Conservation (phyloP, 495 filamentous ascomycete species). For the Penicillium goetzii region DNA sequence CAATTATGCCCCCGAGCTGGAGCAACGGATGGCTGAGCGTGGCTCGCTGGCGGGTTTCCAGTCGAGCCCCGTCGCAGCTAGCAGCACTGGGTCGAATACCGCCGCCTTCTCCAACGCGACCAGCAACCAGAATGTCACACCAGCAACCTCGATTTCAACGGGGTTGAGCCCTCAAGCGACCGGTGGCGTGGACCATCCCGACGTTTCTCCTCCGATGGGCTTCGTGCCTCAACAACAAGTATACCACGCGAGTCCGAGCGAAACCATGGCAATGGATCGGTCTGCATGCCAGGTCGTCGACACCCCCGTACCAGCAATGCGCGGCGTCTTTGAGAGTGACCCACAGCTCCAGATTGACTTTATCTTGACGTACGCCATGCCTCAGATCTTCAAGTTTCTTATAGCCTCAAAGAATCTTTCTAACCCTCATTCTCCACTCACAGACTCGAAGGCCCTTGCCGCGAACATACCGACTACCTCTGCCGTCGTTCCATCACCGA, state of each 20-base stretch:
- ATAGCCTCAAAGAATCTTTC: slow-evolving; percentile 7
- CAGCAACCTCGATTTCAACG: slow-evolving; percentile 44
- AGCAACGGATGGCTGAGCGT: slow-evolving; percentile 44
- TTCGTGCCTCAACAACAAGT: slow-evolving; percentile 40
- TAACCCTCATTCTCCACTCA: slow-evolving; percentile 21
- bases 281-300: slow-evolving; percentile 32
- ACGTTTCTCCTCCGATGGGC: slow-evolving; percentile 38
- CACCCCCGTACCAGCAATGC: slow-evolving; percentile 43
- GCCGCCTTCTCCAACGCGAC: slow-evolving; percentile 30
- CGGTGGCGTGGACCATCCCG: slow-evolving; percentile 38
- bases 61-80: slow-evolving; percentile 39
- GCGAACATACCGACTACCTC: slow-evolving; percentile 83
- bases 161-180: slow-evolving; percentile 41
- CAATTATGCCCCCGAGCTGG: slow-evolving; percentile 48
- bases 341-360: slow-evolving; percentile 89
- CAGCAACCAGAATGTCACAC: slow-evolving; percentile 40
- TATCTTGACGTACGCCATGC: slow-evolving; percentile 82
- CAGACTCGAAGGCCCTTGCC: slow-evolving; percentile 93
- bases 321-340: slow-evolving; percentile 71
- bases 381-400: background rate
- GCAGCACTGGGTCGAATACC: slow-evolving; percentile 43
- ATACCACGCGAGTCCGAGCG: slow-evolving; percentile 31
- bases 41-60: slow-evolving; percentile 30
- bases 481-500: slow-evolving; percentile 52
- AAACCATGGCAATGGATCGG: slow-evolving; percentile 40